Evolutionary conservation across 176 grass and related monocot species (phyloP), one percentile per base, ranked within the genome.

Genomic region (Oryza glumipatula): DNA sequence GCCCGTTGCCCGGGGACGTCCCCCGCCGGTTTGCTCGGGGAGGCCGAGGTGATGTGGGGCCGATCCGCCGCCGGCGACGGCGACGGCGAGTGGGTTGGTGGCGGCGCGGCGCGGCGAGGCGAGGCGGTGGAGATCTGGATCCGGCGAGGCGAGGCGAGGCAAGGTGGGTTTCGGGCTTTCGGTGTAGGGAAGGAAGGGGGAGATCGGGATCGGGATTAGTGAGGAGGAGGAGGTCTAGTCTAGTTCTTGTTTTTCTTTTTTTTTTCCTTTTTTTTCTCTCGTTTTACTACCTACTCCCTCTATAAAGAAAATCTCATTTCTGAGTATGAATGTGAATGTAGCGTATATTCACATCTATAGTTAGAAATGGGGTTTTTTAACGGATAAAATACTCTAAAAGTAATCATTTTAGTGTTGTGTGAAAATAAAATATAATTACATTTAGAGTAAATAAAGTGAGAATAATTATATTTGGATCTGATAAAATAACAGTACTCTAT

Each of bases 121-220:
- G 90, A 68, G 82, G 82, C 14, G 38, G 82, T 64, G 24, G 89
- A 92, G 90, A 92, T 92, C 90, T 92, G 79, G 90, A 92, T 92
- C 90, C 74, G 71, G 9, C 80, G 82, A 74, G 72, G 64, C 43
- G 9, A 44, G 71, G 9, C 80, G 82, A 32, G 30, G 30, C 2
- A 33, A 82, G 65, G 54, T 84, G 85, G 85, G 71, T 83, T 83
- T 83, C 46, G 49, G 85, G 85, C 65, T 83, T 83, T 83, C 46
- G 49, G 68, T 22, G 83, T 85, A 70, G 48, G 36, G 32, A 35
- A 21, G 17, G 5, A 38, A 6, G 35, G 78, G 17, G 65, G 46
- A 73, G 88, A 82, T 82, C 73, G 78, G 78, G 83, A 87, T 86
- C 68, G 74, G 60, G 61, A 76, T 68, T 33, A 33, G 46, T 4